phyloP scores from a whole-genome alignment of 2,329 filamentous ascomycete species.

The Fusarium brachygibbosum region DNA sequence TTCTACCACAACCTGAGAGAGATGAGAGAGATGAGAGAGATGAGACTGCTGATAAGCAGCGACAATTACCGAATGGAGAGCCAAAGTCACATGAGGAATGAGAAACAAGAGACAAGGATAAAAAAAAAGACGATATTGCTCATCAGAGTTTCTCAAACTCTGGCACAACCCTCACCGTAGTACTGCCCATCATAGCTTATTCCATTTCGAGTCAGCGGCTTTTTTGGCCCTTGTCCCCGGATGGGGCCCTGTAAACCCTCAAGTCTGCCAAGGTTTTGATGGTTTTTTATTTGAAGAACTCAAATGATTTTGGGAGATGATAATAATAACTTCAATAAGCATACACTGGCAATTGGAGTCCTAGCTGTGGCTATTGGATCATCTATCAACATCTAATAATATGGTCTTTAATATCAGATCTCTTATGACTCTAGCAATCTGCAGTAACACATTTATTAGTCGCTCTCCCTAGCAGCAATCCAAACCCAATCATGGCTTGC shows the following conservation, averaged over 20 bases:
- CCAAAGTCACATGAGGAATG: conserved; percentile 23
- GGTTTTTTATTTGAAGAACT: background rate
- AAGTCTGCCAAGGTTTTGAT: conserved; percentile 15
- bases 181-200: conserved; percentile 9
- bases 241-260: conserved; percentile 21
- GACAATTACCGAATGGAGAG: conserved; percentile 13
- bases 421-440: conserved; percentile 1
- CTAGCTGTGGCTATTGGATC: background rate
- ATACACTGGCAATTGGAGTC: background rate
- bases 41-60: conserved; percentile 14
- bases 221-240: conserved; percentile 29
- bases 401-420: background rate
- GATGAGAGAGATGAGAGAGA: conserved; percentile 20
- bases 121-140: conserved; percentile 2
- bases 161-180: background rate
- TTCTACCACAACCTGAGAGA: conserved; percentile 35
- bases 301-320: background rate
- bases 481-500: conserved; percentile 5
- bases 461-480: background rate
- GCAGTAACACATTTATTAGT: background rate
- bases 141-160: conserved; percentile 23
- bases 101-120: conserved; percentile 4
- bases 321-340: background rate
- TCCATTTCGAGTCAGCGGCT: conserved; percentile 22
- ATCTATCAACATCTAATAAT: background rate